phyloP scores from a whole-genome alignment of 805 yeast genomes.

The Torulaspora gathmanii region DNA sequence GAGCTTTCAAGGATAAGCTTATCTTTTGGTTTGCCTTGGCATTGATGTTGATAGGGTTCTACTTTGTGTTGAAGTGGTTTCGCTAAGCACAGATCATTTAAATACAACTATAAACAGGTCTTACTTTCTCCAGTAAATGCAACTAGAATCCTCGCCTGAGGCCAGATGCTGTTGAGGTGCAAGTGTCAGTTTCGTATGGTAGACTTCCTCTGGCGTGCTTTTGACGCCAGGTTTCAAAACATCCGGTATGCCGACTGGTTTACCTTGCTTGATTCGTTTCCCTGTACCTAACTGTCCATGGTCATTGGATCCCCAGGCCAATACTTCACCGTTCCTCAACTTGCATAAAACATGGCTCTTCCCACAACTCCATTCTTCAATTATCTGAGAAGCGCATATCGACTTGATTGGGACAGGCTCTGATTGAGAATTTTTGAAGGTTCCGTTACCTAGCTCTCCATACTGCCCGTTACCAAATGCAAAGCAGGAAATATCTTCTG shows the following conservation, averaged over 20 bases:
- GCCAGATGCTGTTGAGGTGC: slow-evolving; percentile 50
- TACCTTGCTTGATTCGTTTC: slow-evolving; percentile 53
- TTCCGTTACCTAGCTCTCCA: slow-evolving; percentile 82
- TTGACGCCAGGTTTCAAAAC: slow-evolving; percentile 50
- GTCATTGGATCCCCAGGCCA: slow-evolving; percentile 82
- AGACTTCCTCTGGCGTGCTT: slow-evolving; percentile 22
- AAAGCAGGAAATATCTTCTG: slow-evolving; percentile 39
- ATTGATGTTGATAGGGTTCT: slow-evolving; percentile 60
- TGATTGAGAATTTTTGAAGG: slow-evolving; percentile 66
- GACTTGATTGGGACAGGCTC: slow-evolving; percentile 54
- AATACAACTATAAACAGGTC: slow-evolving; percentile 3
- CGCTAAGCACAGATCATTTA: background rate
- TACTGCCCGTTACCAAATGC: slow-evolving; percentile 79
- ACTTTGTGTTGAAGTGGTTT: slow-evolving; percentile 58
- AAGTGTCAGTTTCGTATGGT: slow-evolving; percentile 43
- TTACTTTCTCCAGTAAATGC: slow-evolving; percentile 49
- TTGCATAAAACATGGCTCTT: slow-evolving; percentile 59
- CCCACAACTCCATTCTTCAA: slow-evolving; percentile 57
- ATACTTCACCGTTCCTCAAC: slow-evolving; percentile 57
- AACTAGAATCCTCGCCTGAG: slow-evolving; percentile 61
- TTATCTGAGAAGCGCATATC: slow-evolving; percentile 41
- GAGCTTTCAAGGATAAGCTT: slow-evolving; percentile 83
- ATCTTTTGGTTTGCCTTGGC: slow-evolving; percentile 73
- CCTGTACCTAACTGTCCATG: slow-evolving; percentile 84
- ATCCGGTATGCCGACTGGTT: slow-evolving; percentile 52